Evolutionary conservation across 2,329 filamentous ascomycete species (phyloP).

Genomic region (Coccinonectria pachysandricola): DNA sequence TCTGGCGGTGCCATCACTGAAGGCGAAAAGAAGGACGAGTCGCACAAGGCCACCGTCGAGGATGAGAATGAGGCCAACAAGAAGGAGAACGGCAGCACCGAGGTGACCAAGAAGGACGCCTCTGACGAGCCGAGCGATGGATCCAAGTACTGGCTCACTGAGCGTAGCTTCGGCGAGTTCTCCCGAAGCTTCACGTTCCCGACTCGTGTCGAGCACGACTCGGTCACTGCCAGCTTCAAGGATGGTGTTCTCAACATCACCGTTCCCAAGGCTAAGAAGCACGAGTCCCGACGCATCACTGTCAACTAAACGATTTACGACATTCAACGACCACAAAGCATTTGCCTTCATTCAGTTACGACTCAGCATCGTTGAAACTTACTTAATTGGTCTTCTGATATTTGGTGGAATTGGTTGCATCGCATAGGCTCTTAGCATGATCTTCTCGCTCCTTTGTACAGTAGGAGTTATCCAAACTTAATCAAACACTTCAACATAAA

Average conservation of each 20-base stretch:
- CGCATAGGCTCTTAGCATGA: no score
- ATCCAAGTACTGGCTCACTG: slow-evolving; percentile 60
- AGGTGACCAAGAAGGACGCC: slow-evolving; percentile 17
- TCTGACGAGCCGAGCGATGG: slow-evolving; percentile 27
- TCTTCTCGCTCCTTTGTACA: slow-evolving; percentile 12
- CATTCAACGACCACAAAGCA: background rate
- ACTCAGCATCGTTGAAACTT: slow-evolving; percentile 4
- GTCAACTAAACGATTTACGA: no score
- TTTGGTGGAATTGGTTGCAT: no score
- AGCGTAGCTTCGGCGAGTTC: slow-evolving; percentile 58
- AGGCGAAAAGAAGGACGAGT: slow-evolving; percentile 27
- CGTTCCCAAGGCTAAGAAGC: slow-evolving; percentile 57
- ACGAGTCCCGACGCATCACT: slow-evolving; percentile 43
- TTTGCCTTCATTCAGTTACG: no score
- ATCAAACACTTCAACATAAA: background rate
- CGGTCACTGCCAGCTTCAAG: slow-evolving; percentile 51
- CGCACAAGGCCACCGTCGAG: slow-evolving; percentile 54
- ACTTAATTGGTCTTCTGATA: slow-evolving; percentile 14
- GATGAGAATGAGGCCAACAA: slow-evolving; percentile 35
- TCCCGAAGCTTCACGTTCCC: slow-evolving; percentile 60
- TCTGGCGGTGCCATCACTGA: slow-evolving; percentile 31
- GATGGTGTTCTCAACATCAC: slow-evolving; percentile 54
- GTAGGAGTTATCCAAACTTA: slow-evolving; percentile 6
- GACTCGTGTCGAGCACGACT: slow-evolving; percentile 49
- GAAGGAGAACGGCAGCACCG: slow-evolving; percentile 12